These are phyloP conservation scores for Didymosphaeria variabile DNA, from an alignment of 2,329 filamentous ascomycete genomes.

Conservation along the genomic window DNA sequence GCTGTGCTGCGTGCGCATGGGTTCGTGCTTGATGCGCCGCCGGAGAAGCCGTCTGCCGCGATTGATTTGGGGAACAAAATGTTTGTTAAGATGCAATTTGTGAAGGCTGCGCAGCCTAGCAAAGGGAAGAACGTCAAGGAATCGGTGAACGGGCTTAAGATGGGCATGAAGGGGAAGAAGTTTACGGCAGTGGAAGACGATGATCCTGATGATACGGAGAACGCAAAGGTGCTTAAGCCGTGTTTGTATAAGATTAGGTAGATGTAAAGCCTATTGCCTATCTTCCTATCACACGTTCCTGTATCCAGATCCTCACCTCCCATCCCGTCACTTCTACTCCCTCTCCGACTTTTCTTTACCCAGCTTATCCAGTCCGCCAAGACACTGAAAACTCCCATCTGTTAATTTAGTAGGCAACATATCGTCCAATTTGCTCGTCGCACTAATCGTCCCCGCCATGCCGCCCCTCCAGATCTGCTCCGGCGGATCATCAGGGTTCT, in stretches of 20 bases:
- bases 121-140: slow-evolving; percentile 75
- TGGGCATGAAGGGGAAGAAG: slow-evolving; percentile 44
- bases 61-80: slow-evolving; percentile 93
- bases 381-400: neutral
- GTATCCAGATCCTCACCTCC: no score
- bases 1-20: slow-evolving; percentile 82
- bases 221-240: slow-evolving; percentile 83
- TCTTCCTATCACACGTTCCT: no score
- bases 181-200: slow-evolving; percentile 49
- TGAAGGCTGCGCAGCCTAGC: slow-evolving; percentile 79
- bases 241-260: slow-evolving; percentile 87
- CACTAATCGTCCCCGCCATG: slow-evolving; percentile 1
- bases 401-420: neutral
- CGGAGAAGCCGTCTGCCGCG: slow-evolving; percentile 66
- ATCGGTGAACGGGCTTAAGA: slow-evolving; percentile 67
- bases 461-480: neutral
- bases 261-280: neutral
- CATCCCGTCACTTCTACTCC: no score
- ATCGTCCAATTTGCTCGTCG: neutral
- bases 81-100: slow-evolving; percentile 97
- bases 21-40: slow-evolving; percentile 72
- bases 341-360: neutral
- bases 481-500: neutral
- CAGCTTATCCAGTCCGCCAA: neutral
- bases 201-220: slow-evolving; percentile 65